A percentile compares a stretch with the other conserved stretches of the same genome.
phyloP scores from a whole-genome alignment of 352 stramenopile species.

The Phytophthora citrophthora region DNA sequence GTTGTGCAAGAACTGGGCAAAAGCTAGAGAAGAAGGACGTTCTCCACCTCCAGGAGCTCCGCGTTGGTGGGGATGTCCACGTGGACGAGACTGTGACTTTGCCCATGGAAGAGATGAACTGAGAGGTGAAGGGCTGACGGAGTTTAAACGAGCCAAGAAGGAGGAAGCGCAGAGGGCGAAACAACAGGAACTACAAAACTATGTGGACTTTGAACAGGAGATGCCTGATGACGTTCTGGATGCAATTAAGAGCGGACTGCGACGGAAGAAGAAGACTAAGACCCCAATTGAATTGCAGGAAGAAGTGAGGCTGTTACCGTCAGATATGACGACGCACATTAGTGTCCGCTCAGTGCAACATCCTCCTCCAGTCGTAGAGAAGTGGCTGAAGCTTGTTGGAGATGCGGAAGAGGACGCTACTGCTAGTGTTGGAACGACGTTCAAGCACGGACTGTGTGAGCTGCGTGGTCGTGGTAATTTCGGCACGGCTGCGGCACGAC shows the following conservation, averaged over 20 bases:
- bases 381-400: slow-evolving; percentile 51
- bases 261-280: slow-evolving; percentile 42
- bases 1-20: slow-evolving; percentile 74
- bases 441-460: slow-evolving; percentile 76
- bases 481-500: slow-evolving; percentile 65
- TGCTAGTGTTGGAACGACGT: slow-evolving; percentile 48
- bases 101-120: slow-evolving; percentile 85
- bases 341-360: slow-evolving; percentile 31
- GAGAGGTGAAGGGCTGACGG: slow-evolving; percentile 62
- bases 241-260: slow-evolving; percentile 70
- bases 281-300: slow-evolving; percentile 30
- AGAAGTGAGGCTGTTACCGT: slow-evolving; percentile 27
- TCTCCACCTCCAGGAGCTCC: slow-evolving; percentile 54
- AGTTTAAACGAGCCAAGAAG: slow-evolving; percentile 78
- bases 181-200: slow-evolving; percentile 68
- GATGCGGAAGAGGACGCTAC: slow-evolving; percentile 24
- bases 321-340: slow-evolving; percentile 40
- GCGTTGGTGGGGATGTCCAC: slow-evolving; percentile 84
- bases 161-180: slow-evolving; percentile 59
- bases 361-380: slow-evolving; percentile 29
- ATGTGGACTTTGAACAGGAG: slow-evolving; percentile 78
- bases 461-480: slow-evolving; percentile 80
- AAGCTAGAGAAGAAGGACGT: slow-evolving; percentile 57
- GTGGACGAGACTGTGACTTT: slow-evolving; percentile 84
- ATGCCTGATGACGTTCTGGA: slow-evolving; percentile 70